These are phyloP conservation scores for Talaromyces sp. DNA, from an alignment of 2,329 filamentous ascomycete genomes.

Conservation along the genomic window DNA sequence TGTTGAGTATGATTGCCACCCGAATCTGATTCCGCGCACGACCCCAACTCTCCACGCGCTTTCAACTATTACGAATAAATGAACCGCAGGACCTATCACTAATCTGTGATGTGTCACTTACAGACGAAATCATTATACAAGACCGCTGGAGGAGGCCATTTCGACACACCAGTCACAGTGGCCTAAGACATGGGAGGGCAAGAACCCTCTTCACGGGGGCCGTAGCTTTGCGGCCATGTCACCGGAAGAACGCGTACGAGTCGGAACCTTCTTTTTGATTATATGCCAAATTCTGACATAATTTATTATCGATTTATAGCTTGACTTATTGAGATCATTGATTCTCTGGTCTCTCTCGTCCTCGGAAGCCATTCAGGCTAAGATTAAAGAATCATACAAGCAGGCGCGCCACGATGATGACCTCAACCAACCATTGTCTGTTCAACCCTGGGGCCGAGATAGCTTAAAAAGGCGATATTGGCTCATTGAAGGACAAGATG, in stretches of 20 bases:
- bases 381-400: slow-evolving; percentile 88
- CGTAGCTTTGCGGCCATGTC: slow-evolving; percentile 81
- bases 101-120: slow-evolving; percentile 22
- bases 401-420: slow-evolving; percentile 77
- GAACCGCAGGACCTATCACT: slow-evolving; percentile 29
- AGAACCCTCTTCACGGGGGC: slow-evolving; percentile 80
- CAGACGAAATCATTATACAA: slow-evolving; percentile 88
- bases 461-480: slow-evolving; percentile 92
- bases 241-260: slow-evolving; percentile 74
- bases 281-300: slow-evolving; percentile 3
- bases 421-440: slow-evolving; percentile 81
- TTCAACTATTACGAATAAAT: slow-evolving; percentile 9
- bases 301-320: slow-evolving; percentile 52
- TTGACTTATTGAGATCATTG: slow-evolving; percentile 79
- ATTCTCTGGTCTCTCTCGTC: slow-evolving; percentile 87
- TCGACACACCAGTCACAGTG: slow-evolving; percentile 84
- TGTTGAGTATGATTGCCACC: slow-evolving; percentile 75
- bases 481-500: slow-evolving; percentile 88
- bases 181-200: slow-evolving; percentile 78
- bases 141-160: slow-evolving; percentile 92
- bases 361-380: slow-evolving; percentile 77
- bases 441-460: slow-evolving; percentile 88
- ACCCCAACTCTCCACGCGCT: slow-evolving; percentile 9
- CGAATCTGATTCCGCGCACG: slow-evolving; percentile 16
- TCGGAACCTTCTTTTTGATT: not conserved